Conservation (phyloP, 345 rosid species). For the Atalantia buxifolia region DNA sequence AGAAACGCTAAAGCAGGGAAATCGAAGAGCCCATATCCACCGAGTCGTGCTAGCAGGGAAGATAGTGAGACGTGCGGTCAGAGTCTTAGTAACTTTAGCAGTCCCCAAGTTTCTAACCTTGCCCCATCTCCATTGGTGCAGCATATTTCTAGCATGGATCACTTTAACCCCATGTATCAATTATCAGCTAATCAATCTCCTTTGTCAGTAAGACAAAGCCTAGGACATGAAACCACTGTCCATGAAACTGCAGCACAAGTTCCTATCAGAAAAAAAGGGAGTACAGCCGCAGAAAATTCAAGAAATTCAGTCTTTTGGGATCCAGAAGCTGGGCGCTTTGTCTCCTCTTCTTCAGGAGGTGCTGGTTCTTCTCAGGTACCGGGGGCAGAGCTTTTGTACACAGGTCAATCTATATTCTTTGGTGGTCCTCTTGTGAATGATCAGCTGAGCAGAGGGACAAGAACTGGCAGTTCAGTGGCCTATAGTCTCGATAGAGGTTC, state of each 20-base stretch:
- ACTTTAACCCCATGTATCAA: slow-evolving; percentile 74
- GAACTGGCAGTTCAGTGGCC: slow-evolving; percentile 28
- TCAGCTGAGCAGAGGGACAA: slow-evolving; percentile 33
- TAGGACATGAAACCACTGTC: slow-evolving; percentile 22
- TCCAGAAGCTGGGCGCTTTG: slow-evolving; percentile 81
- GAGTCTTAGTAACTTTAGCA: slow-evolving; percentile 56
- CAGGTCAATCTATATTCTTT: slow-evolving; percentile 59
- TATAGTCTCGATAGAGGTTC: slow-evolving; percentile 42
- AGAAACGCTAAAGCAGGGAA: slow-evolving; percentile 35
- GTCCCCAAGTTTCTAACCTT: slow-evolving; percentile 46
- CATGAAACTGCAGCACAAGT: slow-evolving; percentile 21
- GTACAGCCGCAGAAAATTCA: slow-evolving; percentile 27
- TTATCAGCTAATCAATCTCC: slow-evolving; percentile 61
- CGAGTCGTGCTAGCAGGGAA: slow-evolving; percentile 58
- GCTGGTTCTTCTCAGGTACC: slow-evolving; percentile 34
- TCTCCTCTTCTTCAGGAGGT: slow-evolving; percentile 45
- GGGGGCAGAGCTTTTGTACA: slow-evolving; percentile 51
- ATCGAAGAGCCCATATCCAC: slow-evolving; percentile 45
- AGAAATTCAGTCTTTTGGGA: slow-evolving; percentile 79
- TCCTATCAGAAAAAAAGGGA: slow-evolving; percentile 39
- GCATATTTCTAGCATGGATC: slow-evolving; percentile 49
- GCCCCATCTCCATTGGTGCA: slow-evolving; percentile 42
- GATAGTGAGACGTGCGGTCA: slow-evolving; percentile 52
- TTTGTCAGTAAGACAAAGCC: slow-evolving; percentile 35
- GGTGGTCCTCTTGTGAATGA: slow-evolving; percentile 65